A percentile compares a stretch with the other conserved stretches of the same genome.
Conservation (phyloP, 805 yeast genomes). For the Saccharomycopsis sp. region DNA sequence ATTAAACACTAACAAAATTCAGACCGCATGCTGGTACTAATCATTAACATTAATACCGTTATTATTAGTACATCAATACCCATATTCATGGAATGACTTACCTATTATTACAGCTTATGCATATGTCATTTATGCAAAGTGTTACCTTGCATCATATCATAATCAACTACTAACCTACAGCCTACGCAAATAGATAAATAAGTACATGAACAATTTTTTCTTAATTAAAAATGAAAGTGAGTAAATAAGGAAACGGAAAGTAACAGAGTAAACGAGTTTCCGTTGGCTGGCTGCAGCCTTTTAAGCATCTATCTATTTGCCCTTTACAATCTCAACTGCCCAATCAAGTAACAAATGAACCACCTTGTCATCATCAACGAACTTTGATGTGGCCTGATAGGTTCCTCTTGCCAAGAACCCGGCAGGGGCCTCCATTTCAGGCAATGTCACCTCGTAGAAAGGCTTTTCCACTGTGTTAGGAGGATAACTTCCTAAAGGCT, state of each 20-base stretch:
- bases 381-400: conserved; percentile 74
- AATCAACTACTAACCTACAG: too few species aligned
- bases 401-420: conserved; percentile 85
- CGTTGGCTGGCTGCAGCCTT: too few species aligned
- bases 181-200: too few species aligned
- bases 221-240: background rate
- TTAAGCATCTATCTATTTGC: background rate
- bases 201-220: background rate
- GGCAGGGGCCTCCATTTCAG: conserved; percentile 82
- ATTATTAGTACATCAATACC: too few species aligned
- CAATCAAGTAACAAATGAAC: conserved; percentile 73
- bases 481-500: conserved; percentile 85
- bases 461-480: conserved; percentile 83
- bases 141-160: too few species aligned
- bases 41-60: too few species aligned
- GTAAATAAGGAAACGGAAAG: background rate
- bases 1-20: too few species aligned
- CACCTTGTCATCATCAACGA: conserved; percentile 78
- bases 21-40: too few species aligned
- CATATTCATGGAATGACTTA: too few species aligned
- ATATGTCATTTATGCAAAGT: too few species aligned
- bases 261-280: background rate
- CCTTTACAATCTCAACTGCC: conserved; percentile 75
- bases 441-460: conserved; percentile 54
- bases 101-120: too few species aligned